Conservation (phyloP, 495 filamentous ascomycete species). For the Aspergillus nidulans region DNA sequence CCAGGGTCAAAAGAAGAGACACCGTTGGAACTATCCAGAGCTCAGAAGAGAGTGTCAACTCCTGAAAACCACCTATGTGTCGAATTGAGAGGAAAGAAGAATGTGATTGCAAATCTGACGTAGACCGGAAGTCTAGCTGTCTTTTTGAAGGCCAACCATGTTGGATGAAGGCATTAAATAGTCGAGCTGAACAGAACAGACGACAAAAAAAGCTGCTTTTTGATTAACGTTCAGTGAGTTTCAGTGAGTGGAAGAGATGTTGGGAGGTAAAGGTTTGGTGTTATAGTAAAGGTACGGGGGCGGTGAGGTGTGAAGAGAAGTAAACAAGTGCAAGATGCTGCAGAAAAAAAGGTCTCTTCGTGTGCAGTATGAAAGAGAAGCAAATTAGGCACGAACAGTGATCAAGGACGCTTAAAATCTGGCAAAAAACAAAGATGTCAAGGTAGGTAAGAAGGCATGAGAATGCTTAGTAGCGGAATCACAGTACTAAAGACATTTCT, state of each 20-base stretch:
- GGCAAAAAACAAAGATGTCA: neutral
- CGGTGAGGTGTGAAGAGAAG: conserved; percentile 17
- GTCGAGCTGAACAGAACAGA: conserved; percentile 3
- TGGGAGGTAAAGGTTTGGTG: conserved; percentile 8
- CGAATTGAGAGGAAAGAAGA: neutral
- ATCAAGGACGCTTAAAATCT: neutral
- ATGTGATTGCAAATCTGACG: conserved; percentile 5
- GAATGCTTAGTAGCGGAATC: neutral
- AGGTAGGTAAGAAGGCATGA: neutral
- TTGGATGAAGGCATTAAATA: neutral
- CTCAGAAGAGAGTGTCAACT: neutral
- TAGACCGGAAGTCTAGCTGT: conserved; percentile 13
- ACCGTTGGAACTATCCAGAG: neutral
- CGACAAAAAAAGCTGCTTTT: neutral
- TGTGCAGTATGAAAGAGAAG: neutral
- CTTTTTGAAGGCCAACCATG: conserved; percentile 1
- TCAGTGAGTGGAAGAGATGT: neutral
- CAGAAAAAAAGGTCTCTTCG: conserved; percentile 2
- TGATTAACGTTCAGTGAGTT: neutral
- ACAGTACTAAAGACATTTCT: neutral
- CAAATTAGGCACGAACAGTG: neutral
- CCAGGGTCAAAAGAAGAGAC: neutral
- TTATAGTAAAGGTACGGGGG: conserved; percentile 17
- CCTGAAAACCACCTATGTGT: neutral
- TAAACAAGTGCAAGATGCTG: conserved; percentile 10